Percentiles rank a stretch among this genome's conserved stretches.
Conservation (phyloP, 371 early-diverging fungal genomes). For the Apophysomyces elegans region DNA sequence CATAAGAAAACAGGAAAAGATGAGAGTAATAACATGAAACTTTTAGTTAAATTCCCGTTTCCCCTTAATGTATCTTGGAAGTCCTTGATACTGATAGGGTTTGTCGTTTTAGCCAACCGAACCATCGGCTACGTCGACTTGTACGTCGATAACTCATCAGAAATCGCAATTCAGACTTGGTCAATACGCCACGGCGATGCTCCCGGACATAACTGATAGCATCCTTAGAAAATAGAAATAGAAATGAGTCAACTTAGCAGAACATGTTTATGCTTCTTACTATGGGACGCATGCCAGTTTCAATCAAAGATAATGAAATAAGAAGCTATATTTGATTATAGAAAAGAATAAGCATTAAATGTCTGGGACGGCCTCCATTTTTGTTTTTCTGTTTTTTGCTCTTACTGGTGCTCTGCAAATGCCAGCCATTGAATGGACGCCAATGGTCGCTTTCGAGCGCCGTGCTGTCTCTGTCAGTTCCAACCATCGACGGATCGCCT, state of each 20-base stretch:
- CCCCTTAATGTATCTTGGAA: too few species aligned
- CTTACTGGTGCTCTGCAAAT: conserved; percentile 76
- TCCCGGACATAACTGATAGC: conserved; percentile 64
- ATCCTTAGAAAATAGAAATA: conserved; percentile 35
- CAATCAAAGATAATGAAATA: conserved; percentile 66
- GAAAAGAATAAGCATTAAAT: not conserved
- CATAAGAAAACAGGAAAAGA: too few species aligned
- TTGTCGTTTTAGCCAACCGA: not conserved
- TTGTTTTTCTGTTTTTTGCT: not conserved
- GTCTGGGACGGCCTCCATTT: too few species aligned
- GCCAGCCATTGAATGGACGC: conserved; percentile 75
- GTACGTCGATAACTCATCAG: conserved; percentile 14
- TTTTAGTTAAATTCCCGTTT: too few species aligned
- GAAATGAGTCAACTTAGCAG: not conserved
- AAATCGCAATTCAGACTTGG: conserved; percentile 65
- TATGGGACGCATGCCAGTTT: conserved; percentile 72
- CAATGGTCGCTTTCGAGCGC: conserved; percentile 46
- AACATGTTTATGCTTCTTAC: conserved; percentile 23
- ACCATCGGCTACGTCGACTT: not conserved
- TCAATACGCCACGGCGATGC: conserved; percentile 69
- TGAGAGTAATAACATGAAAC: too few species aligned
- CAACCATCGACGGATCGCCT: conserved; percentile 46
- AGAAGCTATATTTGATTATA: conserved; percentile 44
- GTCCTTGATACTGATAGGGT: not conserved
- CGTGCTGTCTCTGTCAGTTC: conserved; percentile 39